Conservation (phyloP, 306 rosid genomes). For the Quillaja saponaria region DNA sequence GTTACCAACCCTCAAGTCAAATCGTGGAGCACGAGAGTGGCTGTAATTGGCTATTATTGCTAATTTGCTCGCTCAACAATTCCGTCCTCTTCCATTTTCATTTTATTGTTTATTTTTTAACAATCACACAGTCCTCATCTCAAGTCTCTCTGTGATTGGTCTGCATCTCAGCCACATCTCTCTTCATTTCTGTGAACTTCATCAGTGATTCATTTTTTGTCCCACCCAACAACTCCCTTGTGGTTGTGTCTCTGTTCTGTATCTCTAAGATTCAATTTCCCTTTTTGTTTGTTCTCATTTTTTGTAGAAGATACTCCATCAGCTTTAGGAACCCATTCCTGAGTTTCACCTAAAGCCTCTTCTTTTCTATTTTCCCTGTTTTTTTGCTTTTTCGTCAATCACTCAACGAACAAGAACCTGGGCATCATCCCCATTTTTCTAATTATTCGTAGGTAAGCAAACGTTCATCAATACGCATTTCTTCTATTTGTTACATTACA, state of each 20-base stretch:
- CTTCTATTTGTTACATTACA: background rate
- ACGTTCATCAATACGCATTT: background rate
- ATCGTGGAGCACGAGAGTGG: background rate
- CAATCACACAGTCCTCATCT: constrained; percentile 12
- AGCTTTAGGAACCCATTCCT: constrained; percentile 21
- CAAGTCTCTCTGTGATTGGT: background rate
- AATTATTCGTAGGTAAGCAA: background rate
- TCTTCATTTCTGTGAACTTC: background rate
- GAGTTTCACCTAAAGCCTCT: constrained; percentile 20
- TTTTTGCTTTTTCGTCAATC: constrained; percentile 1
- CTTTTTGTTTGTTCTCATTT: background rate
- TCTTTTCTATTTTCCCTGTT: background rate
- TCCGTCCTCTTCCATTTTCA: constrained; percentile 1
- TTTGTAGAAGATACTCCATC: constrained; percentile 19
- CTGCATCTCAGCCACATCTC: constrained; percentile 34
- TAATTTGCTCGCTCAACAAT: background rate
- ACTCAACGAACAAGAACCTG: background rate
- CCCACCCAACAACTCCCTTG: constrained; percentile 31
- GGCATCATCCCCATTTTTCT: background rate
- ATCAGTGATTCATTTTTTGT: constrained; percentile 13
- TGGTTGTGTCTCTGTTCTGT: constrained; percentile 29
- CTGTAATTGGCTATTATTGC: background rate
- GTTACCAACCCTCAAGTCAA: constrained; percentile 3
- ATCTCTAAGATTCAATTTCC: constrained; percentile 26
- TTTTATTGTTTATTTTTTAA: background rate